Base-by-base conservation (phyloP, 2,329 filamentous ascomycete species). In the Amphichorda felina region DNA sequence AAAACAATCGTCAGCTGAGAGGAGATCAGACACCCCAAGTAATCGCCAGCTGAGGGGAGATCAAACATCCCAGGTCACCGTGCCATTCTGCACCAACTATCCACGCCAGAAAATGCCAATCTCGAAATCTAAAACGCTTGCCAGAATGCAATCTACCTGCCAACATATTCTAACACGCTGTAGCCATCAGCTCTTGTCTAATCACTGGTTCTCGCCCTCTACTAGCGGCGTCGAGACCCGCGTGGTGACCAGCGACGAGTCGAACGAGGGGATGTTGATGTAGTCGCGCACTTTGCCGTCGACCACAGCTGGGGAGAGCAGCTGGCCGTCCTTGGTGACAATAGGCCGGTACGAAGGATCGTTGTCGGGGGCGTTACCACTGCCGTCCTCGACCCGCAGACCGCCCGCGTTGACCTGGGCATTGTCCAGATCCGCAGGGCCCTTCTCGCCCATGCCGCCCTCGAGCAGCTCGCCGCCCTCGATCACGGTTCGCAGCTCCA, bases 371-470 rank as follows among this genome's bases (percentile, higher is more conserved):
- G 9, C 26, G 19, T 25, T 14, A n/a, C 39, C 26, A 3, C 31
- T 43, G 24, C 43, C 41, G 9, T 43, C 42, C 5, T 34, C 41
- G 17, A 40, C 55, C 31, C 63, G 59, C 38, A 59, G 57, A 9
- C 70, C 70, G 3, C 63, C 66, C 0, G 69, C 70, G 36, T 74
- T 74, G 38, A 61, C 60, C 49, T 73, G 69, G 5, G 68, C 71
- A 35, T 74, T 68, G 43, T 75, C 70, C 11, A 75, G 59, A 36
- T 75, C 70, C 3, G 61, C 63, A 6, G 64, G 61, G 8, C 70
- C 70, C 50, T 72, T 70, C 43, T 66, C 63, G 30, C 70, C 70
- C 68, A 74, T 74, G 38, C 70, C 70, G 27, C 60, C 64, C 47
- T 74, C 68, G 19, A 63, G 54, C 4, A 73, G 57, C 43, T 65